Conservation (phyloP, 2,329 filamentous ascomycete species). For the Fusarium keratoplasticum region DNA sequence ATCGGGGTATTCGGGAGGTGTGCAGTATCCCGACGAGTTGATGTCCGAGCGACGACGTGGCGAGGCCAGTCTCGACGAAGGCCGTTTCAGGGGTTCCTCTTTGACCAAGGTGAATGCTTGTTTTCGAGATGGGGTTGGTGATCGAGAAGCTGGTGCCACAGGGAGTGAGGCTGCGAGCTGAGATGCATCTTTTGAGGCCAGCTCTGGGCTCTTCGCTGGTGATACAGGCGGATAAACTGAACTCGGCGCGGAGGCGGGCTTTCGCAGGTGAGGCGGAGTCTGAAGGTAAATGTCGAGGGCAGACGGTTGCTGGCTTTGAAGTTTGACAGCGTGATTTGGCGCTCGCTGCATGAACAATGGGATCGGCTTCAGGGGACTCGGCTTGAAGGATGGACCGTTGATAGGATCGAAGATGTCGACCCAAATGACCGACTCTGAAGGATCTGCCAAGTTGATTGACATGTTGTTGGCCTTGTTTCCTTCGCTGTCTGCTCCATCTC, state of each 20-base stretch:
- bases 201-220: background rate
- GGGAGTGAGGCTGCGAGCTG: conserved; percentile 7
- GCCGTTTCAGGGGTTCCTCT: conserved; percentile 54
- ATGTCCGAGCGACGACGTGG: conserved; percentile 33
- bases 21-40: conserved; percentile 45
- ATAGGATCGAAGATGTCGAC: conserved; percentile 63
- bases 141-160: background rate
- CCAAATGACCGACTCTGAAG: conserved; percentile 56
- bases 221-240: conserved; percentile 9
- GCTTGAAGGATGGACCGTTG: conserved; percentile 58
- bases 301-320: conserved; percentile 17
- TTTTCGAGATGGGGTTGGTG: conserved; percentile 11
- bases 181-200: background rate
- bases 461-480: background rate
- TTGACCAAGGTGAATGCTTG: conserved; percentile 43
- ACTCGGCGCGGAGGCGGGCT: conserved; percentile 11
- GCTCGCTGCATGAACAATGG: conserved; percentile 58
- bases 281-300: conserved; percentile 25
- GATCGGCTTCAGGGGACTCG: conserved; percentile 63
- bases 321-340: conserved; percentile 25
- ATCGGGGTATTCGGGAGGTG: conserved; percentile 46
- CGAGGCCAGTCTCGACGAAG: conserved; percentile 49
- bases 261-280: conserved; percentile 12
- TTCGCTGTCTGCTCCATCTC: conserved; percentile 18
- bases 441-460: conserved; percentile 33